Percentiles rank a stretch among this genome's conserved stretches.
Evolutionary conservation across 495 filamentous ascomycete species (phyloP).

Genomic region (Friedmanniomyces simplex): DNA sequence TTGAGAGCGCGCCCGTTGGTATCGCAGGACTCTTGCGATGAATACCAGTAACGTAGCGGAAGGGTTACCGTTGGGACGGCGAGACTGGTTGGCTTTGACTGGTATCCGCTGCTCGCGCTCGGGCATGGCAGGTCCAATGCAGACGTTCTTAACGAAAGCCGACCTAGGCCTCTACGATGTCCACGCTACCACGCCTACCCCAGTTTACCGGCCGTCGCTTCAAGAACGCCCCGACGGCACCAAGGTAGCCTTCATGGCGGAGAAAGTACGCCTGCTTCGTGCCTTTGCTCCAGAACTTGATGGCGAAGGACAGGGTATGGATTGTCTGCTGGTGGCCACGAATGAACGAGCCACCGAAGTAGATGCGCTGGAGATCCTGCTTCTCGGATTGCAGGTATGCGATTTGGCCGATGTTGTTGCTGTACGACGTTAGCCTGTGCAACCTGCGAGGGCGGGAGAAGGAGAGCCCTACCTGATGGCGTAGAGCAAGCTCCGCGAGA

Average conservation of each 20-base stretch:
- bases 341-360: slow-evolving; percentile 96
- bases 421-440: slow-evolving; percentile 22
- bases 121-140: no score
- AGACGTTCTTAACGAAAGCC: no score
- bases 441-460: no score
- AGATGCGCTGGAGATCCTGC: slow-evolving; percentile 81
- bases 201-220: slow-evolving; percentile 84
- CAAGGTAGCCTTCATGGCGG: slow-evolving; percentile 90
- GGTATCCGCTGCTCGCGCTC: no score
- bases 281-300: slow-evolving; percentile 93
- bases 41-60: no score
- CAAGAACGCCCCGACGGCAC: slow-evolving; percentile 91
- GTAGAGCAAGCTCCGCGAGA: slow-evolving; percentile 65
- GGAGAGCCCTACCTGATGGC: slow-evolving; percentile 51
- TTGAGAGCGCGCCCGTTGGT: no score
- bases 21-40: no score
- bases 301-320: slow-evolving; percentile 90
- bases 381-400: slow-evolving; percentile 91
- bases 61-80: no score
- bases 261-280: slow-evolving; percentile 92
- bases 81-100: background rate
- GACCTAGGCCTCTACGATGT: slow-evolving; percentile 20
- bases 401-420: slow-evolving; percentile 98
- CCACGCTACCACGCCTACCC: slow-evolving; percentile 71
- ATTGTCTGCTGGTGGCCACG: slow-evolving; percentile 94